These are phyloP conservation scores for Leccinum subgranulosum DNA, from an alignment of 768 basidiomycete genomes.

Conservation along the genomic window DNA sequence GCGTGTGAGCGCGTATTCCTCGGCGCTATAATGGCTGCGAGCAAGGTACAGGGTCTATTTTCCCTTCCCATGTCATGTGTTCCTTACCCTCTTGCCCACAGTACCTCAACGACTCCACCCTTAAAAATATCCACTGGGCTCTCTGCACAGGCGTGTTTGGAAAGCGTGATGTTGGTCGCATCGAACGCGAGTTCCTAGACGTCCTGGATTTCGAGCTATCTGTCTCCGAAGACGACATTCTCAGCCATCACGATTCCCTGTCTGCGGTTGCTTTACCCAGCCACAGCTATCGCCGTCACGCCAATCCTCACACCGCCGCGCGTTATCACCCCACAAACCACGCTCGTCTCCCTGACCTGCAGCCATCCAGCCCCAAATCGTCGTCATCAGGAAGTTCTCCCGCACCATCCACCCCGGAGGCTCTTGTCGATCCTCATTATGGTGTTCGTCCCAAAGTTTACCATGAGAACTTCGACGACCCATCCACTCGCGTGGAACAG, in stretches of 20 bases:
- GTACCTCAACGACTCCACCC: conserved; percentile 86
- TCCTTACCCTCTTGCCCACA: conserved; percentile 25
- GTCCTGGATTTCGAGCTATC: conserved; percentile 75
- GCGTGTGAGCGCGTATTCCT: conserved; percentile 89
- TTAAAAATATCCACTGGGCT: conserved; percentile 91
- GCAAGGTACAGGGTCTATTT: conserved; percentile 53
- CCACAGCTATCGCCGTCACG: conserved; percentile 26
- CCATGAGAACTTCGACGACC: conserved; percentile 25
- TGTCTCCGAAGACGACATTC: conserved; percentile 61
- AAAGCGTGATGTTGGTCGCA: conserved; percentile 75
- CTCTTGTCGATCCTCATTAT: conserved; percentile 20
- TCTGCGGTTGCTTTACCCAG: conserved; percentile 27
- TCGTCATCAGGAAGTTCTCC: conserved; percentile 36
- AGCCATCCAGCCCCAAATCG: conserved; percentile 40
- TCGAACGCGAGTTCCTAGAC: conserved; percentile 79
- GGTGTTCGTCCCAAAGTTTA: conserved; percentile 23
- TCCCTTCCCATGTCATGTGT: conserved; percentile 17
- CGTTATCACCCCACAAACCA: conserved; percentile 19
- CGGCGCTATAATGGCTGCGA: conserved; percentile 83
- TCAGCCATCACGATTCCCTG: conserved; percentile 41
- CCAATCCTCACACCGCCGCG: conserved; percentile 21
- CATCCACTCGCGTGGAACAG: conserved; percentile 28
- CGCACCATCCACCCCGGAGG: conserved; percentile 31
- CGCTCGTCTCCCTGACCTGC: conserved; percentile 39
- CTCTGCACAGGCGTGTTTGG: conserved; percentile 81